Evolutionary conservation across 345 rosid species (phyloP).

Genomic region (Hirschfeldia incana): DNA sequence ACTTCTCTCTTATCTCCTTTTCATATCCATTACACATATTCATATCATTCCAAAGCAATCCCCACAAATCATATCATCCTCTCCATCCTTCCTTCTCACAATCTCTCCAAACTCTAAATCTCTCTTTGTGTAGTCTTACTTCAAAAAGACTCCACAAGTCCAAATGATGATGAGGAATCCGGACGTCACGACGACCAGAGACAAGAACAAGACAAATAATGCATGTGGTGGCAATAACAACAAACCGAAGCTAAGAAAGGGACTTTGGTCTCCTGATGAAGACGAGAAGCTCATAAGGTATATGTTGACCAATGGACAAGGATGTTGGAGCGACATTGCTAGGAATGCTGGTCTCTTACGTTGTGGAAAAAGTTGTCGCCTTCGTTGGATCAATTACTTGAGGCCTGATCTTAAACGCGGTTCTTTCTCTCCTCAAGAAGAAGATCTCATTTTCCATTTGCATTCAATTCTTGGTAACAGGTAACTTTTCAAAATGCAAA

Average conservation of each 20-base stretch:
- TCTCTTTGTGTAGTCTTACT: conserved; percentile 39
- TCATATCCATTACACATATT: conserved; percentile 31
- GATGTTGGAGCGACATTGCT: conserved; percentile 86
- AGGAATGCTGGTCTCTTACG: conserved; percentile 71
- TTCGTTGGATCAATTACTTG: conserved; percentile 82
- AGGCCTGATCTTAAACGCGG: conserved; percentile 86
- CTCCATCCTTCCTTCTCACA: conserved; percentile 50
- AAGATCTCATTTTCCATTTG: conserved; percentile 70
- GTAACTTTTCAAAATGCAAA: conserved; percentile 29
- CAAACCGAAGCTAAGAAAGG: conserved; percentile 59
- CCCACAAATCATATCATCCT: conserved; percentile 75
- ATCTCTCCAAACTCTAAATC: conserved; percentile 12
- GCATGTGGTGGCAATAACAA: conserved; percentile 33
- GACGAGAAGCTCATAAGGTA: conserved; percentile 75
- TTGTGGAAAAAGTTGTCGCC: conserved; percentile 88
- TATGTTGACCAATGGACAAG: conserved; percentile 76
- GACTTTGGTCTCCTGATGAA: conserved; percentile 88
- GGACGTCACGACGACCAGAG: conserved; percentile 32
- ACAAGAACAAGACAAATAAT: conserved; percentile 30
- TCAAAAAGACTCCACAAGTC: conserved; percentile 38
- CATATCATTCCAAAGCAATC: conserved; percentile 68
- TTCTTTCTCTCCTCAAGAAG: conserved; percentile 73
- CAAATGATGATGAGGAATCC: conserved; percentile 44
- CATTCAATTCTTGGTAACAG: conserved; percentile 84
- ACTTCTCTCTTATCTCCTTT: conserved; percentile 27